Evolutionary conservation across 2,329 filamentous ascomycete species (phyloP).

Genomic region (Fusarium sarcochroum): DNA sequence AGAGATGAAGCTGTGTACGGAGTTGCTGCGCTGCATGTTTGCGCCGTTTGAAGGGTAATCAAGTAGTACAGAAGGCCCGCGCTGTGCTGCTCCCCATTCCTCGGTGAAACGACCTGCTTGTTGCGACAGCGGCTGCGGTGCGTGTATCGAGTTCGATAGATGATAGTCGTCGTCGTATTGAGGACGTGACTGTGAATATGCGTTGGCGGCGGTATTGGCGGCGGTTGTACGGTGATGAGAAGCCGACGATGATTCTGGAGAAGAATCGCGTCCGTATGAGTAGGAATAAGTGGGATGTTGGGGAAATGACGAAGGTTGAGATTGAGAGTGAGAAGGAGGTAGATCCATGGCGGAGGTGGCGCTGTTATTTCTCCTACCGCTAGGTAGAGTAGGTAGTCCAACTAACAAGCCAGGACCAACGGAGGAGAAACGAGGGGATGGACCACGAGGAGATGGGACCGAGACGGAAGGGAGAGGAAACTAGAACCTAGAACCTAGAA

Average conservation of each 20-base stretch:
- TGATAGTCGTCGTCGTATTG: slow-evolving; percentile 43
- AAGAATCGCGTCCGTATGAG: slow-evolving; percentile 42
- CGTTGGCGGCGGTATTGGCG: slow-evolving; percentile 37
- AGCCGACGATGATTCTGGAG: slow-evolving; percentile 39
- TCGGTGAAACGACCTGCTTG: slow-evolving; percentile 72
- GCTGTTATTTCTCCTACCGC: slow-evolving; percentile 45
- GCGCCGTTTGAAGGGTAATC: slow-evolving; percentile 58
- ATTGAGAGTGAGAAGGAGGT: slow-evolving; percentile 41
- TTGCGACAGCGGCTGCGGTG: slow-evolving; percentile 41
- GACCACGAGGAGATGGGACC: slow-evolving; percentile 30
- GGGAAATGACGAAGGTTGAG: slow-evolving; percentile 43
- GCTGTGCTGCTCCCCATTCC: slow-evolving; percentile 78
- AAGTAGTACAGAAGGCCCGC: slow-evolving; percentile 72
- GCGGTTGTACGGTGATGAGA: slow-evolving; percentile 34
- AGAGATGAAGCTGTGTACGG: slow-evolving; percentile 67
- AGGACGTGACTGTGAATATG: slow-evolving; percentile 23
- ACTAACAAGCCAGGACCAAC: slow-evolving; percentile 31
- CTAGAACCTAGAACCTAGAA: slow-evolving; percentile 28
- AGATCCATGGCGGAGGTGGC: slow-evolving; percentile 53
- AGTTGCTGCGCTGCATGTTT: slow-evolving; percentile 73
- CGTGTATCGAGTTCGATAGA: slow-evolving; percentile 34
- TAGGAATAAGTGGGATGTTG: slow-evolving; percentile 39
- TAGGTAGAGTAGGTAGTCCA: slow-evolving; percentile 20
- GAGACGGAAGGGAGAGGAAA: slow-evolving; percentile 21
- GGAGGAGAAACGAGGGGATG: slow-evolving; percentile 24